Conservation (phyloP, 306 rosid genomes). For the Canavalia ensiformis region DNA sequence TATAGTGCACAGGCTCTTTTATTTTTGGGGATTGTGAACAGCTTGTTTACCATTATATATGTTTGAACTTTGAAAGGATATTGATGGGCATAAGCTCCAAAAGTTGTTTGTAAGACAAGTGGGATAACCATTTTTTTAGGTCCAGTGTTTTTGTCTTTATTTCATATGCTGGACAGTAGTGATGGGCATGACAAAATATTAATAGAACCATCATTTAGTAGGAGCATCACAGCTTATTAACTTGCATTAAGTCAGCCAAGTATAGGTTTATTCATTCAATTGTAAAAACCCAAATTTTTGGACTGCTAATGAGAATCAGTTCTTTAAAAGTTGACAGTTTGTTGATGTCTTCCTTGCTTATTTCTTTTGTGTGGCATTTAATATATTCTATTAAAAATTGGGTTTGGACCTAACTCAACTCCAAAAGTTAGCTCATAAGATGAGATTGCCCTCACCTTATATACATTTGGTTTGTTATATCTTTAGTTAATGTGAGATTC, state of each 20-base stretch:
- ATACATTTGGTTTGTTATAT: no score
- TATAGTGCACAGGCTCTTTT: neutral
- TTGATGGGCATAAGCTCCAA: slow-evolving; percentile 31
- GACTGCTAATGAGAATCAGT: neutral
- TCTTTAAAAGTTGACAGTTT: neutral
- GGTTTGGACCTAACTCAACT: no score
- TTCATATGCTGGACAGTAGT: slow-evolving; percentile 13
- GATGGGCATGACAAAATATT: slow-evolving; percentile 27
- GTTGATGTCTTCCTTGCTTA: neutral
- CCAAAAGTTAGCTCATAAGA: no score
- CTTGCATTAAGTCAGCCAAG: slow-evolving; percentile 5
- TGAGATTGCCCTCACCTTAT: no score
- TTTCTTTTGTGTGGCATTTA: neutral
- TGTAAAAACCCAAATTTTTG: neutral
- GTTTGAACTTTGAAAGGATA: slow-evolving; percentile 15
- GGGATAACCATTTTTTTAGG: neutral
- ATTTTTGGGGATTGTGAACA: neutral
- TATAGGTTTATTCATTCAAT: neutral
- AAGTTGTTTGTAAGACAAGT: slow-evolving; percentile 2
- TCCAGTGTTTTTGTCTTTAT: slow-evolving; percentile 29
- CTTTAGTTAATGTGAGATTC: no score
- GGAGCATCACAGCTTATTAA: neutral
- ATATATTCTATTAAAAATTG: no score
- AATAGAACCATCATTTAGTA: slow-evolving; percentile 28
- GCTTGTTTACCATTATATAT: slow-evolving; percentile 15